Evolutionary conservation across 2,329 filamentous ascomycete genomes (phyloP), one percentile per base, ranked within the genome.

Genomic region (Fusarium clavum): DNA sequence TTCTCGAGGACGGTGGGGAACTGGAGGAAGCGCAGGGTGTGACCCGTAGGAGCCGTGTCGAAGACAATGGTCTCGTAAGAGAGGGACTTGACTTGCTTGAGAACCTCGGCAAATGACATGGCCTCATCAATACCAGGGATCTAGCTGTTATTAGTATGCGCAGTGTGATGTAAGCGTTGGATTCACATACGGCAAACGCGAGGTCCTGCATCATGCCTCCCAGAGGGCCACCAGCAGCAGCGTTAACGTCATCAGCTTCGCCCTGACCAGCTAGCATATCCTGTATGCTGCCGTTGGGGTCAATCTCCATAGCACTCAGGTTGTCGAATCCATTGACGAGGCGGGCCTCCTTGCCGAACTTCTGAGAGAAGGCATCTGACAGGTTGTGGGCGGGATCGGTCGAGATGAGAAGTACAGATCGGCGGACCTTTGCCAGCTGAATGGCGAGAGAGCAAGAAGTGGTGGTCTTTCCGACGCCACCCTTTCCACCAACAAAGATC

Each of bases 51-150:
- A 6, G 96, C 96, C 34, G 96, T 99, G 82, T 99, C 96, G 88
- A 99, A 99, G 81, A 99, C 93, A 83, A 99, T 98, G 77, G 95
- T 94, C 81, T 98, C 96, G 88, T 99, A 99, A 52, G 94, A 97
- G 79, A 98, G 92, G 43, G 94, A 97, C 84, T 98, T 98, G 84
- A 99, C 96, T 83, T 99, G 96, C 83, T 99, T 99, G 77, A 99
- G 88, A 71, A 99, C 96, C 84, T 99, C 96, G 80, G 96, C 96
- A 79, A 99, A 99, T 61, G 94, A 98, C 96, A 99, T 99, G 81
- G 96, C 96, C 83, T 99, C 96, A 80, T 99, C 96, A 69, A 99
- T 97, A 83, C 96, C 96, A 20, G 96, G 96, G 69, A 99, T 99
- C 93, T 97, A 75, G 14, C 11, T 11, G 5, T 4, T 40, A 14